Conservation (phyloP, 2,329 filamentous ascomycete species). For the Pseudocercospora fijiensis region DNA sequence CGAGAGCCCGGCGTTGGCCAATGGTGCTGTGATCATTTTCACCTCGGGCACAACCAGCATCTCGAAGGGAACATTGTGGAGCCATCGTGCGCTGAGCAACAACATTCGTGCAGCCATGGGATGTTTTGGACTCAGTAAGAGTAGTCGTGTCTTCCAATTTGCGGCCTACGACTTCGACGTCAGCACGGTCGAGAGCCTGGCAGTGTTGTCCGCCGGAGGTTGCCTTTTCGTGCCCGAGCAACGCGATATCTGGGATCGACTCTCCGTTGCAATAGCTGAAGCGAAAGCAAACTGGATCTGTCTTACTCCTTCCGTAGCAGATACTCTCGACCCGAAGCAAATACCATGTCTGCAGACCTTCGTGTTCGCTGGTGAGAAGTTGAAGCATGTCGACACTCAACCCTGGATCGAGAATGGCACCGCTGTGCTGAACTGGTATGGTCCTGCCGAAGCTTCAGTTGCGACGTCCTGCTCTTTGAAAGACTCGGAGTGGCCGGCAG, state of each 20-base stretch:
- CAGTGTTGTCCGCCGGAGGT: slow-evolving; percentile 19
- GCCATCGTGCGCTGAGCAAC: slow-evolving; percentile 1
- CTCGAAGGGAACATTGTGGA: slow-evolving; percentile 8
- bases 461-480: not conserved
- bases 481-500: not conserved
- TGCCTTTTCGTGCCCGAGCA: slow-evolving; percentile 40
- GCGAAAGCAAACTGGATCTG: slow-evolving; percentile 42
- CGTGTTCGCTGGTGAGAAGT: slow-evolving; percentile 15
- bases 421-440: slow-evolving; percentile 45
- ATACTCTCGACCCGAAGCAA: slow-evolving; percentile 46
- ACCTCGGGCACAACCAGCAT: slow-evolving; percentile 10
- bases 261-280: slow-evolving; percentile 43
- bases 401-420: slow-evolving; percentile 2
- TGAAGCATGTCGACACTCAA: not conserved
- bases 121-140: not conserved
- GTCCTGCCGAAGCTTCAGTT: slow-evolving; percentile 42
- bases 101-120: not conserved
- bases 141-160: slow-evolving; percentile 23
- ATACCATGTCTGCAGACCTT: slow-evolving; percentile 30
- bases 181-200: slow-evolving; percentile 3
- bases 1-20: not conserved
- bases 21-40: slow-evolving; percentile 1
- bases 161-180: slow-evolving; percentile 28
- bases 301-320: slow-evolving; percentile 58
- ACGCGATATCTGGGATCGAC: slow-evolving; percentile 46